Base-by-base conservation (phyloP, 495 filamentous ascomycete species). In the Neurospora terricola region DNA sequence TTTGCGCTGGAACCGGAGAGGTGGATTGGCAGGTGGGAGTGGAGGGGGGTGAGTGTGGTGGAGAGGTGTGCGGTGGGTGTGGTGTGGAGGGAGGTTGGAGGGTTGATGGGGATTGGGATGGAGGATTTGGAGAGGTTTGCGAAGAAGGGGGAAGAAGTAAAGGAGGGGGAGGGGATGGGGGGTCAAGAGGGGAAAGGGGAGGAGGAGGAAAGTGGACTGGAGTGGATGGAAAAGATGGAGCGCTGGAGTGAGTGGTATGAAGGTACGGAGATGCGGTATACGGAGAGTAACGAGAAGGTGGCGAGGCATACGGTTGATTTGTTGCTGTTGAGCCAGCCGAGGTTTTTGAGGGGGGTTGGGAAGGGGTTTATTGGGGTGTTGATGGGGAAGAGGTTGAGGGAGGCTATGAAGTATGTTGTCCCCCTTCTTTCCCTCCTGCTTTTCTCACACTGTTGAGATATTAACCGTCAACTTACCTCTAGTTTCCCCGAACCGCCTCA, bases 151-250 rank as follows among this genome's bases (percentile, higher is more conserved):
- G n/a, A 48, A 2, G n/a, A n/a, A n/a, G n/a, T n/a, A n/a, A n/a
- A n/a, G n/a, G n/a, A n/a, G n/a, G n/a, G n/a, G n/a, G n/a, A n/a
- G 40, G 4, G 10, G 21, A 23, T 0, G 34, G 27, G 27, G 34
- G 34, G 34, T n/a, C n/a, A 34, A 0, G 34, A 1, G 12, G 10
- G 23, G 11, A 14, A 84, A 84, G 0, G 90, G 84, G 72, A 73
- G 5, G 10, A 73, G 18, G 69, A 72, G 0, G 88, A 91, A 77
- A 88, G 91, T 78, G 89, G 89, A 0, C 75, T 90, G 39, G 83
- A 88, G 7, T 91, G 87, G 87, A 78, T 88, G 12, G 86, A 90
- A n/a, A 88, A 89, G 42, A 75, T 90, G 11, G 78, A 77, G 7
- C 80, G 72, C 4, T 91, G 89, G 89, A 84, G 83, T 40, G 72